Conservation (phyloP, 2,329 filamentous ascomycete species). For the Ascochyta koolunga region DNA sequence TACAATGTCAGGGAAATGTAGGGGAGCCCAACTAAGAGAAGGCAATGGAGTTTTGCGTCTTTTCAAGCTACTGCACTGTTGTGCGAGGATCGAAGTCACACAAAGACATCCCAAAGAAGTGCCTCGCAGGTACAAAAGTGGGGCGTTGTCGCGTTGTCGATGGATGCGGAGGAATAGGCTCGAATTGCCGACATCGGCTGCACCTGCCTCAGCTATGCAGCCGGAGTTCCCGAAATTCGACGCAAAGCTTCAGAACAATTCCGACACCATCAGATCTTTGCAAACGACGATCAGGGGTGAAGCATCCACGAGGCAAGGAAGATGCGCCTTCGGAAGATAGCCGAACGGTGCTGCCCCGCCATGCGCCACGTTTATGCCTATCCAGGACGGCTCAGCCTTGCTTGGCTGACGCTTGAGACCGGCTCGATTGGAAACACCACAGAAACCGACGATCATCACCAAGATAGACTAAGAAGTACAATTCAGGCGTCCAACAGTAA, state of each 20-base stretch:
- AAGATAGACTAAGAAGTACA: not conserved
- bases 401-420: conserved; percentile 24
- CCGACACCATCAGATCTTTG: not conserved
- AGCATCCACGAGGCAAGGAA: not conserved
- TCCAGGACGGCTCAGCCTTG: conserved; percentile 12
- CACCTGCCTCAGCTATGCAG: conserved; percentile 10
- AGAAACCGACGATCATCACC: conserved; percentile 9
- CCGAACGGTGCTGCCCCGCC: not conserved
- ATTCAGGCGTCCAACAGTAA: conserved; percentile 23
- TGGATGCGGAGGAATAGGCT: conserved; percentile 25
- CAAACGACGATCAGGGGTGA: not conserved
- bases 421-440: conserved; percentile 21
- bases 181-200: conserved; percentile 24
- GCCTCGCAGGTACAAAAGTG: conserved; percentile 21
- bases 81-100: conserved; percentile 25
- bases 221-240: not conserved
- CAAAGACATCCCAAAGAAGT: conserved; percentile 25
- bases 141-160: conserved; percentile 21
- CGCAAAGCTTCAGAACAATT: not conserved
- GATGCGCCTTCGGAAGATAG: not conserved
- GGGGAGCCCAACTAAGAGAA: not conserved
- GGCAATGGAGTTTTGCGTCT: not conserved
- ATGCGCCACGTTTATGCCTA: conserved; percentile 11
- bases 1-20: not conserved
- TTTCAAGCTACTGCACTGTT: conserved; percentile 20